Evolutionary conservation across 2,329 filamentous ascomycete species (phyloP), one percentile per base, ranked within the genome.

Genomic region (Aureobasidium sp.): DNA sequence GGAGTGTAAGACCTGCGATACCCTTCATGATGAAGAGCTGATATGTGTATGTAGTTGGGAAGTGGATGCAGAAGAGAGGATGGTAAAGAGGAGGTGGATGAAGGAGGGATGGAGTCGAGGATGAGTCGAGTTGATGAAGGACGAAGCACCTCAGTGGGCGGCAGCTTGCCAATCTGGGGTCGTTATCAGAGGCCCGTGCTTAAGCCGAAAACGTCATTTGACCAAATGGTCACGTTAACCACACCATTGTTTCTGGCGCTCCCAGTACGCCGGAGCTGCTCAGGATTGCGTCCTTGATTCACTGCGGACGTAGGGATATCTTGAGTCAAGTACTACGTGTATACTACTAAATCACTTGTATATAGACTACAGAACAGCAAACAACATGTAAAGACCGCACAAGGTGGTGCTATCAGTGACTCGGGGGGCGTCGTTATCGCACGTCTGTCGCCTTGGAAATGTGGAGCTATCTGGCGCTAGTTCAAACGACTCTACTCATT

Each of bases 1-100:
- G 84, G 75, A 93, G 78, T 69, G 90, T 86, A 73, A 91, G 83
- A 75, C 85, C 82, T 78, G 91, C 73, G 76, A 89, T 76, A 79
- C 87, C 85, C 80, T 85, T 91, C 90, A 96, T 97, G 76, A 73
- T 53, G 50, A 61, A 34, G 54, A 63, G 51, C 66, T 62, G 64
- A 64, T 58, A 47, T 58, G 51, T 48, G 58, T 44, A 53, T 55
- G 53, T 61, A 42, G 55, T 39, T 44, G 62, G 21, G 63, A 58
- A 64, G 60, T 63, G 57, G 62, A 65, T 66, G 63, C 73, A 78
- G 84, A 75, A 70, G 75, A 62, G 71, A 66, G 64, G 55, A 61
- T 64, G 61, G 68, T 67, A 60, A 58, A 66, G 60, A 65, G 57
- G 63, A 61, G 66, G 63, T 65, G 65, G 9, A 62, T 58, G 55